Percentiles rank a stretch among this genome's conserved stretches.
phyloP scores from a whole-genome alignment of 2,329 filamentous ascomycete genomes.

The Fusarium keratoplasticum region DNA sequence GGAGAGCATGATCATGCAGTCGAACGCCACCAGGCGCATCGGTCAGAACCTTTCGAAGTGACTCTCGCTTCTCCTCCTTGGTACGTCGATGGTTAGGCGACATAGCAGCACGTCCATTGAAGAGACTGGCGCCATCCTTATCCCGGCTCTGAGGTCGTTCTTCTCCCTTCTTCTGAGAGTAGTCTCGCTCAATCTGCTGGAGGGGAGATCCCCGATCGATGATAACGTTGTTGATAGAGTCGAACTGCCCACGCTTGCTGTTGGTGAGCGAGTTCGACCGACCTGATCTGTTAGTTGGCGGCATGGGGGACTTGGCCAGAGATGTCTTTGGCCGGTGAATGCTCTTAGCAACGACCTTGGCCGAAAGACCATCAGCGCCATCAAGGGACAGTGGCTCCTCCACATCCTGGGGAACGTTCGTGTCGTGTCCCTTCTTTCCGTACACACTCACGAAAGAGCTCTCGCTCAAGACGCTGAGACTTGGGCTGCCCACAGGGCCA shows the following conservation, averaged over 20 bases:
- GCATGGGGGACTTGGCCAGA: slow-evolving; percentile 21
- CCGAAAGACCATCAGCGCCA: slow-evolving; percentile 36
- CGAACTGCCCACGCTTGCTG: slow-evolving; percentile 52
- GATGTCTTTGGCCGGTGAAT: slow-evolving; percentile 41
- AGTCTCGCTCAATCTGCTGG: slow-evolving; percentile 59
- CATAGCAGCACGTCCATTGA: slow-evolving; percentile 22
- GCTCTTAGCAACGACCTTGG: slow-evolving; percentile 13
- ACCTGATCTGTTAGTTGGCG: slow-evolving; percentile 16
- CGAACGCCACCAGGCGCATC: slow-evolving; percentile 56
- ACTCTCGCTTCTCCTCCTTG: slow-evolving; percentile 62
- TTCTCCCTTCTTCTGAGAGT: slow-evolving; percentile 44
- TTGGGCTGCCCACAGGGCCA: slow-evolving; percentile 63
- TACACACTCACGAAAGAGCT: slow-evolving; percentile 76
- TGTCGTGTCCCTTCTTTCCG: slow-evolving; percentile 56
- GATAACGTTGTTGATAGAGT: slow-evolving; percentile 60
- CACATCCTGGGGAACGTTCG: slow-evolving; percentile 38
- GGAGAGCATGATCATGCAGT: slow-evolving; percentile 58
- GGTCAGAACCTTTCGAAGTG: slow-evolving; percentile 61
- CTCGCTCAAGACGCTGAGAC: slow-evolving; percentile 73
- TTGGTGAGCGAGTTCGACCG: slow-evolving; percentile 48
- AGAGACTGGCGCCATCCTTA: slow-evolving; percentile 30
- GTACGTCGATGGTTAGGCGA: slow-evolving; percentile 42
- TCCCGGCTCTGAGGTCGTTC: slow-evolving; percentile 47
- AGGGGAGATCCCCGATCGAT: slow-evolving; percentile 61
- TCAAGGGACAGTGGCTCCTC: slow-evolving; percentile 49